Percentiles rank a stretch among this genome's conserved stretches.
Evolutionary conservation across 805 yeast genomes (phyloP).

Genomic region (Monosporozyma aerobia): DNA sequence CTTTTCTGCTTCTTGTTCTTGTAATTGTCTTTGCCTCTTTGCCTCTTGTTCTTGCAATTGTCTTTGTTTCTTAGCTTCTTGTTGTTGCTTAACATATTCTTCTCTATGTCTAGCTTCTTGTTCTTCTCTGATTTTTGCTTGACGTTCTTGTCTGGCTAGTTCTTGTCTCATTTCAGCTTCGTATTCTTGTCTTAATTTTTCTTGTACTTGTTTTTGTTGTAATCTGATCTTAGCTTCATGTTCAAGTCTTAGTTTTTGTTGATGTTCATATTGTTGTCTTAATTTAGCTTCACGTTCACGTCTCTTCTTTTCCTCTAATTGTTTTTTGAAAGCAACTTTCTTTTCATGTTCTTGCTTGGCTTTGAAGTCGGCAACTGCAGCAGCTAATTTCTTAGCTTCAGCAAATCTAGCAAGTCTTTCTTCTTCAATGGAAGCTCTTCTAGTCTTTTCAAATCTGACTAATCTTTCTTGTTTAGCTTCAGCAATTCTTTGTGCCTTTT

Average conservation of each 20-base stretch:
- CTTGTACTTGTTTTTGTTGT: not conserved
- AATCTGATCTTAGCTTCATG: not conserved
- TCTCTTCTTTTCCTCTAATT: not conserved
- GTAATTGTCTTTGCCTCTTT: too few relatives aligned
- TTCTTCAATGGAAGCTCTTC: conserved; percentile 5
- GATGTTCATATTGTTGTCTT: not conserved
- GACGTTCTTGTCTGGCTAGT: not conserved
- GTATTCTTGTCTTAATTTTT: not conserved
- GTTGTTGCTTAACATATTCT: not conserved
- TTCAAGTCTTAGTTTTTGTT: not conserved
- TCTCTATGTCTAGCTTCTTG: conserved; percentile 1
- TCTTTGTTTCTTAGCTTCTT: too few relatives aligned
- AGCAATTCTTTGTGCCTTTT: conserved; percentile 4
- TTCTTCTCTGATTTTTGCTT: too few relatives aligned
- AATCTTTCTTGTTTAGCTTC: conserved; percentile 2
- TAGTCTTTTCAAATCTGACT: conserved; percentile 1
- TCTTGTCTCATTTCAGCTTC: not conserved
- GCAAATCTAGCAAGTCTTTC: not conserved
- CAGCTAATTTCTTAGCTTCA: not conserved
- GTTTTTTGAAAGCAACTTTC: not conserved
- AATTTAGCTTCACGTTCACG: not conserved
- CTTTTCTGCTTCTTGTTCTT: too few relatives aligned
- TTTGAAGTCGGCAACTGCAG: not conserved
- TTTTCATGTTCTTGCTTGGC: not conserved
- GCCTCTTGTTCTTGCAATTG: too few relatives aligned